These are phyloP conservation scores for Elaeis guineensis DNA, from an alignment of 176 grass and related monocot genomes.

Conservation along the genomic window DNA sequence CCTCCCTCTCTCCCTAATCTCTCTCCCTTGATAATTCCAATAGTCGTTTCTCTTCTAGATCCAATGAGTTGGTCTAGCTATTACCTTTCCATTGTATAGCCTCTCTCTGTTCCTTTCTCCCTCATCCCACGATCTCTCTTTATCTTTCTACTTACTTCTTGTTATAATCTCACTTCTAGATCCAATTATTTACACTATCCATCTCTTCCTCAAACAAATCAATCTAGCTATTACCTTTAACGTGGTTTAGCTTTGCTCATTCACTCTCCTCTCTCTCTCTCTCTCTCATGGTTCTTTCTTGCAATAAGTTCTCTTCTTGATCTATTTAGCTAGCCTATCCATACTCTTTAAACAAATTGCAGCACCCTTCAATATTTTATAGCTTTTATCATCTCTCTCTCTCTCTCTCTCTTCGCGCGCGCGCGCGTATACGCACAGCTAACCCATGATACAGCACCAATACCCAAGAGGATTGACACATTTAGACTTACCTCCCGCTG, in stretches of 20 bases:
- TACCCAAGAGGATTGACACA: too few species aligned
- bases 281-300: slow-evolving; percentile 1
- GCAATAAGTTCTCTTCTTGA: too few species aligned
- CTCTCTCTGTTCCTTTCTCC: slow-evolving; percentile 1
- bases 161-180: neutral
- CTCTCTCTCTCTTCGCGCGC: too few species aligned
- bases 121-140: neutral
- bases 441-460: too few species aligned
- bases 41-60: slow-evolving; percentile 12
- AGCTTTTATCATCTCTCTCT: too few species aligned
- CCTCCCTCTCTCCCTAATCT: neutral
- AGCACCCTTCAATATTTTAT: too few species aligned
- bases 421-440: too few species aligned
- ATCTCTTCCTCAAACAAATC: too few species aligned
- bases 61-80: neutral
- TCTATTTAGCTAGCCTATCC: too few species aligned
- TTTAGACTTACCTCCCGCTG: slow-evolving; percentile 10
- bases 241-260: neutral
- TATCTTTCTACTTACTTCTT: slow-evolving; percentile 4
- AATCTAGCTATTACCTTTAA: too few species aligned
- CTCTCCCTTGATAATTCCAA: slow-evolving; percentile 3
- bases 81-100: slow-evolving; percentile 1
- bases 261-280: slow-evolving; percentile 19
- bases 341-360: too few species aligned
- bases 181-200: too few species aligned